Base-by-base conservation (phyloP, 2,329 filamentous ascomycete species). In the Talaromyces verruculosus region DNA sequence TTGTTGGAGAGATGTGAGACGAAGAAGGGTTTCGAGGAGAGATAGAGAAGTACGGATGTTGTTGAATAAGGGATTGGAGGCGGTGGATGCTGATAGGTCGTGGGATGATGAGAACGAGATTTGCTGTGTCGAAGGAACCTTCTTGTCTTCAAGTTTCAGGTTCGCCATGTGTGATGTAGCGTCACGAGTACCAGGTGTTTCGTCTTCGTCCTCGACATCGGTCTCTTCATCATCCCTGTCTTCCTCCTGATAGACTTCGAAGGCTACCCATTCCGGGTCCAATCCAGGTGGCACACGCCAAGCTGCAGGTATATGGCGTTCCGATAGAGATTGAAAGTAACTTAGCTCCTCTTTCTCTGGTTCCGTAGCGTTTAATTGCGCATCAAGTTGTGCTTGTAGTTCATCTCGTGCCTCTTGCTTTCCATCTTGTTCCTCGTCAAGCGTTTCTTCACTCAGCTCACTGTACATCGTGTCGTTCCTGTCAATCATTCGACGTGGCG, bases 211-310 rank as follows among this genome's bases (percentile, higher is more conserved):
- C 4, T 80, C 80, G 45, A 80, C 71, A 22, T 75, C 74, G 13
- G 83, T 79, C 17, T 78, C 79, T 15, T 78, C 79, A 45, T 87
- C 84, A 0, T 84, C 84, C 47, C 86, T 81, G 2, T 87, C 83
- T 33, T 83, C 81, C 71, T 91, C 88, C 17, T 87, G 85, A 74
- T 89, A 95, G 0, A 97, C 91, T 74, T 97, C 92, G 17, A 97
- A 87, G 0, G 93, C 93, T 69, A 97, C 86, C 93, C 93, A 97
- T 77, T 96, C 93, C 0, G 90, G 88, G 70, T 97, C 93, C 0
- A 97, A 82, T 67, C 93, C 90, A 1, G 84, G 83, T 0, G 92
- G 92, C 2, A 96, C 80, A 11, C 82, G 81, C 85, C 87, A 89
- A 7, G 80, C 76, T 55, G 82, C 78, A 0, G 73, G 73, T 37